These are phyloP conservation scores for Trichoderma sp. DNA, from an alignment of 2,329 filamentous ascomycete genomes.

Conservation along the genomic window DNA sequence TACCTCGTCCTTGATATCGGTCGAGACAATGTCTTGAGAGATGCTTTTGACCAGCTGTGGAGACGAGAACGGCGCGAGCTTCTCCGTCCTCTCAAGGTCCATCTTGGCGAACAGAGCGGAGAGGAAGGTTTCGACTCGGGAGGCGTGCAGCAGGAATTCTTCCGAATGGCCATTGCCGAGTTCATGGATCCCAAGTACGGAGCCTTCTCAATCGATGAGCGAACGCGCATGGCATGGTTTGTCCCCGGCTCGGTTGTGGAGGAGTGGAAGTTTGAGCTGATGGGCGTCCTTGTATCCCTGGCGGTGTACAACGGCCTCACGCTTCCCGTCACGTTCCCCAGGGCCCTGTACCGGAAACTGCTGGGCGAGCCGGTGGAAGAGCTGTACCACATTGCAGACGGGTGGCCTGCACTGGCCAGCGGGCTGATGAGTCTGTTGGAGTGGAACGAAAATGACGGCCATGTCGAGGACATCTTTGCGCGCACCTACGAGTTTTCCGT, in stretches of 20 bases:
- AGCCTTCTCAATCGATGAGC: constrained; percentile 73
- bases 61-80: constrained; percentile 78
- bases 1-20: constrained; percentile 70
- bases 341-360: constrained; percentile 77
- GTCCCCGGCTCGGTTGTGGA: constrained; percentile 77
- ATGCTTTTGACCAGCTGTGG: constrained; percentile 88
- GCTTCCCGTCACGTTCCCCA: constrained; percentile 83
- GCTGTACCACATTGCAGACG: constrained; percentile 75
- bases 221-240: constrained; percentile 84
- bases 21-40: constrained; percentile 62
- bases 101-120: constrained; percentile 74
- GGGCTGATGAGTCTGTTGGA: constrained; percentile 70
- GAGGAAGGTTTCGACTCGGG: constrained; percentile 92
- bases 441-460: constrained; percentile 71
- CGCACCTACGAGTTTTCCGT: constrained; percentile 84
- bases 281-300: constrained; percentile 83
- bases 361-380: constrained; percentile 65
- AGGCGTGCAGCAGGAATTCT: constrained; percentile 95
- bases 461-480: constrained; percentile 77
- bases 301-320: constrained; percentile 93
- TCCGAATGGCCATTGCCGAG: constrained; percentile 76
- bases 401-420: constrained; percentile 78
- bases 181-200: constrained; percentile 75
- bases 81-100: constrained; percentile 80
- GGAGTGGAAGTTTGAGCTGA: constrained; percentile 83